Percentiles rank a stretch among this genome's conserved stretches.
Conservation (phyloP, 192 early-diverging fungal genomes). For the Backusella psychrophila region DNA sequence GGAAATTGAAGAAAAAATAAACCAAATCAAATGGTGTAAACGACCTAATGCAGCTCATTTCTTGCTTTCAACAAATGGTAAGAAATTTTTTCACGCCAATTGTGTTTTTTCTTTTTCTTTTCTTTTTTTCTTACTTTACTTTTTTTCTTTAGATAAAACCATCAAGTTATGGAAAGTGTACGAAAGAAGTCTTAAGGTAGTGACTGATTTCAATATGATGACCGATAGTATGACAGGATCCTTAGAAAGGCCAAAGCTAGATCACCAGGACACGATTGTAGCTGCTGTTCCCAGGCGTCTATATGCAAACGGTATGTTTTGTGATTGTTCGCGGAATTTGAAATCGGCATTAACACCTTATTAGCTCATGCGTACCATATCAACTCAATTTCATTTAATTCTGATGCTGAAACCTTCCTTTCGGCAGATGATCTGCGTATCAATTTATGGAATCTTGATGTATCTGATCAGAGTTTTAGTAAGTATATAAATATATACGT, state of each 20-base stretch:
- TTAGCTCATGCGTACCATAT: conserved; percentile 98
- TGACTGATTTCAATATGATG: conserved; percentile 84
- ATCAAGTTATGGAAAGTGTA: conserved; percentile 99
- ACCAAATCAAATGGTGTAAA: conserved; percentile 98
- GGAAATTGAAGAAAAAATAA: conserved; percentile 99
- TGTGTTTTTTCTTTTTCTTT: too few species aligned
- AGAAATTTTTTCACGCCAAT: too few species aligned
- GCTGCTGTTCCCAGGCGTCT: conserved; percentile 93
- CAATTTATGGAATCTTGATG: conserved; percentile 98
- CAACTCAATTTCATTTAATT: conserved; percentile 99
- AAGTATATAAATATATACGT: conserved; percentile 15
- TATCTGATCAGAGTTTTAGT: conserved; percentile 98
- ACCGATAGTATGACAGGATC: conserved; percentile 24
- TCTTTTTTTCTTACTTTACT: too few species aligned
- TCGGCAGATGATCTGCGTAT: conserved; percentile 98
- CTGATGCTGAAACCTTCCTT: conserved; percentile 96
- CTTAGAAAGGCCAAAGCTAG: conserved; percentile 81
- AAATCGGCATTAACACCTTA: background rate
- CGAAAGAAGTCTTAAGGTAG: conserved; percentile 95
- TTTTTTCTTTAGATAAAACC: conserved; percentile 79
- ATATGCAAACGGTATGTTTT: conserved; percentile 73
- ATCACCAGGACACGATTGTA: conserved; percentile 94
- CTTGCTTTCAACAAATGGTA: conserved; percentile 95
- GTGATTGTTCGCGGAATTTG: background rate
- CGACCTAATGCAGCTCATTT: conserved; percentile 95